Percentiles rank a stretch among this genome's conserved stretches.
Conservation (phyloP, 805 yeast genomes). For the Millerozyma acaciae region DNA sequence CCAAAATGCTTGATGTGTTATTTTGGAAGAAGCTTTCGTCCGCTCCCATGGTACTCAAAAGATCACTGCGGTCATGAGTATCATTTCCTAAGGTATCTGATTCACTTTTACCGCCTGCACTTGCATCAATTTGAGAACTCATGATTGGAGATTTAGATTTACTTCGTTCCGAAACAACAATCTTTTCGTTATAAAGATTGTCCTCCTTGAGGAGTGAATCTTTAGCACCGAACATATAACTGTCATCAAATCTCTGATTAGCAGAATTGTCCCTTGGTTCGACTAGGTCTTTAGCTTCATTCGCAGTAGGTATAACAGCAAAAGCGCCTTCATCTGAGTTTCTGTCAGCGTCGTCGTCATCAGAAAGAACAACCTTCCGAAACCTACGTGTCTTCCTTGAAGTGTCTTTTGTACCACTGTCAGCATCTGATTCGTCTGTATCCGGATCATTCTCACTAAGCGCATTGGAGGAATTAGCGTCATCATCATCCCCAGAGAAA, state of each 20-base stretch:
- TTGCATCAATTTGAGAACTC: no score
- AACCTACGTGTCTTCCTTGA: slow-evolving; percentile 3
- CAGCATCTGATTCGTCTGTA: slow-evolving; percentile 7
- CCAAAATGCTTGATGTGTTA: no score
- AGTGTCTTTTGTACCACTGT: slow-evolving; percentile 5
- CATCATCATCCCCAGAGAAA: slow-evolving; percentile 12
- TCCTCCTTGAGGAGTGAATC: slow-evolving; percentile 2
- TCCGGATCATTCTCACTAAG: slow-evolving; percentile 5
- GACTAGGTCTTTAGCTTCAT: no score
- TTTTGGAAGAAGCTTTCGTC: no score
- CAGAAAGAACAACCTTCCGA: slow-evolving; percentile 8
- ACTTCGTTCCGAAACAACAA: neutral
- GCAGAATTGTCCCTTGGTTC: no score
- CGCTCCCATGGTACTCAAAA: no score
- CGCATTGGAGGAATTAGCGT: slow-evolving; percentile 14
- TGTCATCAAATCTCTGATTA: slow-evolving; percentile 22
- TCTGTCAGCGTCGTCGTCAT: slow-evolving; percentile 20
- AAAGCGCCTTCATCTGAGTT: no score
- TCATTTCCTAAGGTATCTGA: no score
- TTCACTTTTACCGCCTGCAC: no score
- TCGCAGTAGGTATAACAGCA: neutral
- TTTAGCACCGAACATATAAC: slow-evolving; percentile 26
- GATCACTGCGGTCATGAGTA: no score
- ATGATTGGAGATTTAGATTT: no score
- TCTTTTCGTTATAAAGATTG: no score